Conservation (phyloP, 2,329 filamentous ascomycete species). For the Fusarium succisae region DNA sequence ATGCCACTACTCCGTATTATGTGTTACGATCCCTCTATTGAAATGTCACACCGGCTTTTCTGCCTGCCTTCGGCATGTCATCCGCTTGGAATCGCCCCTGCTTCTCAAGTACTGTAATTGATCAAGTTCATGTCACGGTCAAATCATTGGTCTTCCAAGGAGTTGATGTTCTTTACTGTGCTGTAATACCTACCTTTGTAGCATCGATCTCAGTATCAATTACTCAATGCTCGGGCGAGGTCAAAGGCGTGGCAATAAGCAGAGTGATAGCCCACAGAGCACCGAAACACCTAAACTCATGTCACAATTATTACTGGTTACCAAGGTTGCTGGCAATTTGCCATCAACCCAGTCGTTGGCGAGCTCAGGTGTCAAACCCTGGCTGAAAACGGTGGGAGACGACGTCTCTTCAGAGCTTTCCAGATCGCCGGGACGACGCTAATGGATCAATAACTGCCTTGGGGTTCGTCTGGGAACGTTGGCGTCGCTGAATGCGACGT, state of each 20-base stretch:
- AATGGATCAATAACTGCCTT: conserved; percentile 26
- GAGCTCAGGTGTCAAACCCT: conserved; percentile 21
- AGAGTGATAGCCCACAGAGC: neutral
- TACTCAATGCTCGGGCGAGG: conserved; percentile 1
- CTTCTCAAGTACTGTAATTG: neutral
- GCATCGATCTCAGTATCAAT: conserved; percentile 14
- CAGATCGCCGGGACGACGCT: conserved; percentile 44
- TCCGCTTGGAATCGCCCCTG: neutral
- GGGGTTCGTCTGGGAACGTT: conserved; percentile 20
- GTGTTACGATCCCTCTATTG: neutral
- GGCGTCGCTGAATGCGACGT: conserved; percentile 25
- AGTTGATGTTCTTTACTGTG: neutral
- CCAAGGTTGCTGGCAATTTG: conserved; percentile 27
- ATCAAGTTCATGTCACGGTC: neutral
- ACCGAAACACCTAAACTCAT: neutral
- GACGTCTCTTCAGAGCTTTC: conserved; percentile 33
- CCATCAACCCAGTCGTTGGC: conserved; percentile 1
- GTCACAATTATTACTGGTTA: neutral
- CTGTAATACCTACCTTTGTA: conserved; percentile 15
- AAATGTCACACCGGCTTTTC: neutral
- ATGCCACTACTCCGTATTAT: neutral
- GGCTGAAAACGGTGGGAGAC: conserved; percentile 26
- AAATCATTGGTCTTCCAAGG: neutral
- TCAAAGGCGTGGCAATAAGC: conserved; percentile 35
- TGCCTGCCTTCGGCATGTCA: neutral